A percentile compares a stretch with the other conserved stretches of the same genome.
Evolutionary conservation across 2,329 filamentous ascomycete species (phyloP).

Genomic region (Fusarium succisae): DNA sequence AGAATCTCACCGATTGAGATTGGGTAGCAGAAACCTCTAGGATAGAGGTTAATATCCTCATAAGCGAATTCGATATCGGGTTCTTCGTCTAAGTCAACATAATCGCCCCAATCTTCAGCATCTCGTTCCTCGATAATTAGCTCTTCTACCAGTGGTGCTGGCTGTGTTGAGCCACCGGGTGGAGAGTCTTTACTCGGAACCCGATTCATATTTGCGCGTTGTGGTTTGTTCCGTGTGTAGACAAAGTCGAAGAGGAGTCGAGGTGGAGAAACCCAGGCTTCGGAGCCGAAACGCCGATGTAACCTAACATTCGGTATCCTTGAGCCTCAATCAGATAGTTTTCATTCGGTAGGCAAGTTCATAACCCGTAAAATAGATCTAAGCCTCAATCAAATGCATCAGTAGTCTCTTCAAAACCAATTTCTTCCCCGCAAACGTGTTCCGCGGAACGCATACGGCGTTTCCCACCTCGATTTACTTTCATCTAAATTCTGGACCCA

Average conservation of each 20-base stretch:
- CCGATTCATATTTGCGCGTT: fast-evolving
- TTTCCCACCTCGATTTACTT: not conserved
- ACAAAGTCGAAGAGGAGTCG: not conserved
- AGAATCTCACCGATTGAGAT: not conserved
- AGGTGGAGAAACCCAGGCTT: too few species aligned
- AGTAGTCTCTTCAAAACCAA: fast-evolving
- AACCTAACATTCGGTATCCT: not conserved
- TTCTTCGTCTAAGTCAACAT: not conserved
- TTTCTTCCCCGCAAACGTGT: not conserved
- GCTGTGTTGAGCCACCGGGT: fast-evolving
- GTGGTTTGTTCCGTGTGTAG: fast-evolving
- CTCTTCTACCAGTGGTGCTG: too few species aligned
- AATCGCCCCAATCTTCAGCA: not conserved
- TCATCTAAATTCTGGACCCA: not conserved
- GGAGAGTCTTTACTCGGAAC: not conserved
- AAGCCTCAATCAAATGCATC: too few species aligned
- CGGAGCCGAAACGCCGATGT: not conserved
- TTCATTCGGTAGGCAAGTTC: too few species aligned
- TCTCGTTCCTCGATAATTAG: fast-evolving
- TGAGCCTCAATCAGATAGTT: too few species aligned
- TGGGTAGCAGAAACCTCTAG: not conserved
- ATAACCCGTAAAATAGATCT: too few species aligned
- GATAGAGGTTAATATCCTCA: not conserved
- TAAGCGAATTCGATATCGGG: fast-evolving
- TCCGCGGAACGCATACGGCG: not conserved